These are phyloP conservation scores for Erythrophleum fordii DNA, from an alignment of 306 rosid genomes.

Conservation along the genomic window DNA sequence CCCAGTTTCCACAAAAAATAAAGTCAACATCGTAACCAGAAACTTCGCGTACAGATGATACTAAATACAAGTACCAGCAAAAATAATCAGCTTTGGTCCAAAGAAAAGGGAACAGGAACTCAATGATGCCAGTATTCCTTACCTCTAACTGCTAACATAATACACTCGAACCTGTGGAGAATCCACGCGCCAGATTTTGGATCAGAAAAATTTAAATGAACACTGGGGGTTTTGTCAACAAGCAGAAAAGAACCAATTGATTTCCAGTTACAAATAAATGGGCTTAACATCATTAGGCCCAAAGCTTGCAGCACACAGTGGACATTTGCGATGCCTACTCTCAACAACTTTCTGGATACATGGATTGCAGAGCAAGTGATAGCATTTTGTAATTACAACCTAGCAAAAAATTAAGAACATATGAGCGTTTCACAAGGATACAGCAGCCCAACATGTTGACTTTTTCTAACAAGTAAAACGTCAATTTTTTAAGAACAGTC, in stretches of 20 bases:
- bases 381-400: constrained; percentile 99
- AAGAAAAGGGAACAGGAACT: constrained; percentile 38
- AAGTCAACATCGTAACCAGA: constrained; percentile 25
- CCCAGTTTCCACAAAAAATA: constrained; percentile 2
- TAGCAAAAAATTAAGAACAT: constrained; percentile 42
- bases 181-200: constrained; percentile 44
- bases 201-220: constrained; percentile 39
- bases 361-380: constrained; percentile 90
- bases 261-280: constrained; percentile 71
- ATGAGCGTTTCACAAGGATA: not conserved
- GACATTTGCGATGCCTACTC: constrained; percentile 92
- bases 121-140: constrained; percentile 48
- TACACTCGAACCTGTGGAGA: constrained; percentile 45
- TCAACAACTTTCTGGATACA: constrained; percentile 78
- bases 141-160: constrained; percentile 48
- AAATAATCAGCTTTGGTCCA: constrained; percentile 49
- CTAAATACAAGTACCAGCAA: constrained; percentile 43
- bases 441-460: not conserved
- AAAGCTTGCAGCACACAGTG: constrained; percentile 75
- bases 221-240: constrained; percentile 34
- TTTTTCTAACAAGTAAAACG: not conserved
- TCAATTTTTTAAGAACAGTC: not conserved
- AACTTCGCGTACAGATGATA: constrained; percentile 30
- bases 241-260: constrained; percentile 31
- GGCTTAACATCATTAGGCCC: constrained; percentile 96